phyloP scores from a whole-genome alignment of 2,329 filamentous ascomycete species.

The Achaetomium macrosporum region DNA sequence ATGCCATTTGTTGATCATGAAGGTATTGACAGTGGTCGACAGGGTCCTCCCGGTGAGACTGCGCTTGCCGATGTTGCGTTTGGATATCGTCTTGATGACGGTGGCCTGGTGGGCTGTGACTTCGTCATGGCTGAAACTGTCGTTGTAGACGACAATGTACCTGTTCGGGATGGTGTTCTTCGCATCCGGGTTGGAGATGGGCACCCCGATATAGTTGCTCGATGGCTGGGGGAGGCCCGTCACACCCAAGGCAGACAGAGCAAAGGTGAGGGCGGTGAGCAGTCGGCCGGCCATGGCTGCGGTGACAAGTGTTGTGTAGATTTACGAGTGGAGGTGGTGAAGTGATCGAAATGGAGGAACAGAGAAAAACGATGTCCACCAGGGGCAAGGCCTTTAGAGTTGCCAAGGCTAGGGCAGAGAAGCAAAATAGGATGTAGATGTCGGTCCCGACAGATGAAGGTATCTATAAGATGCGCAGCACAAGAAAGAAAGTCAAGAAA shows the following conservation, averaged over 20 bases:
- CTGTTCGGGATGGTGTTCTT: constrained; percentile 47
- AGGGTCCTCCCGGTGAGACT: constrained; percentile 41
- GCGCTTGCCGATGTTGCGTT: constrained; percentile 52
- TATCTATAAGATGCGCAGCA: constrained; percentile 8
- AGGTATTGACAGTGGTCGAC: constrained; percentile 41
- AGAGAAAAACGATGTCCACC: constrained; percentile 2
- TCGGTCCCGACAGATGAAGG: constrained; percentile 1
- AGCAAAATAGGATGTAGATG: constrained; percentile 13
- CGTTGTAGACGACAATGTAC: constrained; percentile 63
- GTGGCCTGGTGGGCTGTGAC: constrained; percentile 46
- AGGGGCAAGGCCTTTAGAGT: neutral
- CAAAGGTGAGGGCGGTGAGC: constrained; percentile 24
- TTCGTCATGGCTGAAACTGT: constrained; percentile 41
- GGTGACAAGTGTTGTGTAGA: neutral
- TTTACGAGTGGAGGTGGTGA: neutral
- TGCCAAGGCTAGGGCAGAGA: neutral
- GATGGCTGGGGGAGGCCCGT: constrained; percentile 21
- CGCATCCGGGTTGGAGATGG: constrained; percentile 46
- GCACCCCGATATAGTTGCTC: constrained; percentile 35
- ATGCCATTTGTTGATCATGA: constrained; percentile 46
- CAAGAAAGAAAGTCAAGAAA: constrained; percentile 12
- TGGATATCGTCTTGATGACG: constrained; percentile 45
- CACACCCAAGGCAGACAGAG: constrained; percentile 21
- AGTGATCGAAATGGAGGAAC: constrained; percentile 3
- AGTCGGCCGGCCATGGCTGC: constrained; percentile 25